Evolutionary conservation across 495 filamentous ascomycete species (phyloP).

Genomic region (Aspergillus avenaceus): DNA sequence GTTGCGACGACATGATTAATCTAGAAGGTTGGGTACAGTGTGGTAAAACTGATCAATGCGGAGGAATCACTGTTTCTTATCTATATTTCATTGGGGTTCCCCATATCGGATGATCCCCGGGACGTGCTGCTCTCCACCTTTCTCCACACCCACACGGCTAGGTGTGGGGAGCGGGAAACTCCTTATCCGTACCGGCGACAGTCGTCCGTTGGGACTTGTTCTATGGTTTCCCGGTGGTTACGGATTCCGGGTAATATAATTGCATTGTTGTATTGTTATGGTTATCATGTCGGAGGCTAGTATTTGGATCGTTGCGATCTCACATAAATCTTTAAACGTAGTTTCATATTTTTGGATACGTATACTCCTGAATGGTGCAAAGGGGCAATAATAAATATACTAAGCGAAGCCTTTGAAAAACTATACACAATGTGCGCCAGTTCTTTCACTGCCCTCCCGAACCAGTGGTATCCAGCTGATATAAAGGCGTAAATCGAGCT

Average conservation of each 20-base stretch:
- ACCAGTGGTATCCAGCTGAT: background rate
- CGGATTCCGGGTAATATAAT: too few species aligned
- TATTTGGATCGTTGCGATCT: too few species aligned
- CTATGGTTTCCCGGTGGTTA: background rate
- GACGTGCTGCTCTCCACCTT: slow-evolving; percentile 1
- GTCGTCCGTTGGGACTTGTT: background rate
- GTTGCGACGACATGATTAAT: slow-evolving; percentile 1
- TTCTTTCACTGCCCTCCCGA: background rate
- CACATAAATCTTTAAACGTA: too few species aligned
- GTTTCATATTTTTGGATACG: too few species aligned
- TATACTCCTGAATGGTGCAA: too few species aligned
- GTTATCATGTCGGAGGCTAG: too few species aligned
- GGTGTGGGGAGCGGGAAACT: slow-evolving; percentile 5
- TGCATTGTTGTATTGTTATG: background rate
- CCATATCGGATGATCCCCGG: background rate
- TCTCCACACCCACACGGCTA: background rate
- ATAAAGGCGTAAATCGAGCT: background rate
- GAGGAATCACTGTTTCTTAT: background rate
- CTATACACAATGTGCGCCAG: too few species aligned
- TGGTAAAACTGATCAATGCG: too few species aligned
- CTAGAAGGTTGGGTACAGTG: background rate
- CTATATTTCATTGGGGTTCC: background rate
- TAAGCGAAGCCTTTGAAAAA: too few species aligned
- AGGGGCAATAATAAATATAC: too few species aligned
- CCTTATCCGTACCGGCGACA: too few species aligned